Evolutionary conservation across 345 rosid genomes (phyloP).

Genomic region (Citrus trifoliata): DNA sequence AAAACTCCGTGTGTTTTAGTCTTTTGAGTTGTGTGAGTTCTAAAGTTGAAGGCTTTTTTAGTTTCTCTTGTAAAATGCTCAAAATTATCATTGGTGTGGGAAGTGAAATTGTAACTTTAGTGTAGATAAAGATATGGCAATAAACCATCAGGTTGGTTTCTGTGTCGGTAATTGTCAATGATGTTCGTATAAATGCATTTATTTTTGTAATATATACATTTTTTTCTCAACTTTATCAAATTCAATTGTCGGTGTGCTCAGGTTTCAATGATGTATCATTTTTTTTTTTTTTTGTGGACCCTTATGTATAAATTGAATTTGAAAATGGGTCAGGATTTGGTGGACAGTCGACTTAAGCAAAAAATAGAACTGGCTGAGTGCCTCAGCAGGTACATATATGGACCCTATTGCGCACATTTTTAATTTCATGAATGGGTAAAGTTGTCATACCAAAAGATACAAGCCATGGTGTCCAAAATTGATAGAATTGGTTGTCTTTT

Average conservation of each 20-base stretch:
- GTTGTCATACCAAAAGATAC: not conserved
- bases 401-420: not conserved
- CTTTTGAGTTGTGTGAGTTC: slow-evolving; percentile 3
- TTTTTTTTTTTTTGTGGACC: not conserved
- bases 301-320: not conserved
- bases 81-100: slow-evolving; percentile 9
- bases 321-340: not conserved
- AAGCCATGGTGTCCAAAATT: slow-evolving; percentile 5
- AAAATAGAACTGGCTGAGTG: not conserved
- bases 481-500: not conserved
- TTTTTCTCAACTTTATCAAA: slow-evolving; percentile 2
- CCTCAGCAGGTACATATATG: not conserved
- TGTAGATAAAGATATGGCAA: slow-evolving; percentile 16
- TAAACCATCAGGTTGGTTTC: slow-evolving; percentile 18
- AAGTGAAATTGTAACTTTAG: slow-evolving; percentile 10
- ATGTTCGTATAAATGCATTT: not conserved
- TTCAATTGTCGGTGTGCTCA: not conserved
- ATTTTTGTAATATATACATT: not conserved
- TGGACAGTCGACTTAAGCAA: not conserved
- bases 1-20: slow-evolving; percentile 2
- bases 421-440: not conserved
- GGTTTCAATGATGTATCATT: not conserved
- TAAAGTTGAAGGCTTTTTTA: slow-evolving; percentile 4
- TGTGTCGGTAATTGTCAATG: not conserved
- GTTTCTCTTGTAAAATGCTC: slow-evolving; percentile 6